Evolutionary conservation across 1,139 yeast species (phyloP).

Genomic region (Hyphopichia fennica): DNA sequence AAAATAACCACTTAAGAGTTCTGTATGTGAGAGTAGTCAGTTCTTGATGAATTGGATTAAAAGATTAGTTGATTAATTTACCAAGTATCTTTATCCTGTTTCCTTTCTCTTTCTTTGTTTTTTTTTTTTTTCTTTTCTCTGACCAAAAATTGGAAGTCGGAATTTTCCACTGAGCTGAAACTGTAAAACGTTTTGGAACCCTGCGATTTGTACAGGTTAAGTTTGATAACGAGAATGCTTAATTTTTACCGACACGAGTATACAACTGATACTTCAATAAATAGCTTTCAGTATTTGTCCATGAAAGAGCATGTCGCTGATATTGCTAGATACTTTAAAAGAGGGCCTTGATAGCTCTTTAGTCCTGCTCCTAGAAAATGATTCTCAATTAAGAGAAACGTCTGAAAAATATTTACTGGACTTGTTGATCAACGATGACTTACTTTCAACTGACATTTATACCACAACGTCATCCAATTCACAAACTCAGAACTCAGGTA

Average conservation of each 20-base stretch:
- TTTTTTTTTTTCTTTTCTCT: background rate
- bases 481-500: background rate
- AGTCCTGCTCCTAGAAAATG: constrained; percentile 8
- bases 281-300: background rate
- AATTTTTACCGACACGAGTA: too few species aligned
- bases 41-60: too few species aligned
- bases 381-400: constrained; percentile 11
- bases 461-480: constrained; percentile 25
- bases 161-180: background rate
- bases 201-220: background rate
- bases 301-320: constrained; percentile 16
- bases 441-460: constrained; percentile 41
- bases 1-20: background rate
- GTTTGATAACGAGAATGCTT: too few species aligned
- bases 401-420: constrained; percentile 22
- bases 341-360: constrained; percentile 19
- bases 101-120: background rate
- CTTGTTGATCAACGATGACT: constrained; percentile 41
- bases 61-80: too few species aligned
- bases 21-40: background rate
- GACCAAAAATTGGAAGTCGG: background rate
- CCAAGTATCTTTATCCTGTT: background rate
- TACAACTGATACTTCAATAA: too few species aligned
- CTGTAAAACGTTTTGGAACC: background rate
- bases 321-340: constrained; percentile 22